A percentile compares a stretch with the other conserved stretches of the same genome.
Evolutionary conservation across 2,329 filamentous ascomycete species (phyloP).

Genomic region (Didymella pinodella): DNA sequence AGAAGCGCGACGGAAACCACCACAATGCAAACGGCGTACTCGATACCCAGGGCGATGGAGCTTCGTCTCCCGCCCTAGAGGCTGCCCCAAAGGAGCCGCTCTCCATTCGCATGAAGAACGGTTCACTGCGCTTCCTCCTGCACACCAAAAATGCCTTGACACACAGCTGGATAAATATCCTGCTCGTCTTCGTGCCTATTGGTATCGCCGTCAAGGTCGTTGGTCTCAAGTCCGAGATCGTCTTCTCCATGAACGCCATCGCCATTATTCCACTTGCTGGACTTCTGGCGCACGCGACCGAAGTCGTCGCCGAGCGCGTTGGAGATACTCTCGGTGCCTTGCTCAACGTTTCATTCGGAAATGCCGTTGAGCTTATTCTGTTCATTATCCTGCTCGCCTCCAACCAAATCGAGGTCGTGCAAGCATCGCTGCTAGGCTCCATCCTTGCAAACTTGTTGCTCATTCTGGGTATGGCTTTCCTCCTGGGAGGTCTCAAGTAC

Average conservation of each 20-base stretch:
- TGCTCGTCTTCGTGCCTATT: constrained; percentile 79
- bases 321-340: constrained; percentile 60
- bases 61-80: constrained; percentile 62
- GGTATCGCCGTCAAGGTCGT: constrained; percentile 70
- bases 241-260: constrained; percentile 62
- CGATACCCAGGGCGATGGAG: constrained; percentile 59
- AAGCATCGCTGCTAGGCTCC: constrained; percentile 87
- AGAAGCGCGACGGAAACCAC: constrained; percentile 32
- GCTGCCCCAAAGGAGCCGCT: constrained; percentile 54
- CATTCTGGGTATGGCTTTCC: constrained; percentile 91
- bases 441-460: constrained; percentile 88
- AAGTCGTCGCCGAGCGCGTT: constrained; percentile 57
- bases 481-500: constrained; percentile 83
- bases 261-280: constrained; percentile 61
- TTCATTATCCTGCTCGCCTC: constrained; percentile 57
- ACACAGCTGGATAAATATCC: constrained; percentile 79
- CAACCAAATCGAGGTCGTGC: constrained; percentile 88
- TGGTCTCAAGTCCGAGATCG: constrained; percentile 51
- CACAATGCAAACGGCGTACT: constrained; percentile 34
- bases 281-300: constrained; percentile 59
- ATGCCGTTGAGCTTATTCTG: constrained; percentile 62
- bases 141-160: constrained; percentile 67
- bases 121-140: constrained; percentile 61
- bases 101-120: constrained; percentile 58
- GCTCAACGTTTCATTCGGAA: constrained; percentile 62